phyloP scores from a whole-genome alignment of 345 rosid species.

The Sisymbrium irio region DNA sequence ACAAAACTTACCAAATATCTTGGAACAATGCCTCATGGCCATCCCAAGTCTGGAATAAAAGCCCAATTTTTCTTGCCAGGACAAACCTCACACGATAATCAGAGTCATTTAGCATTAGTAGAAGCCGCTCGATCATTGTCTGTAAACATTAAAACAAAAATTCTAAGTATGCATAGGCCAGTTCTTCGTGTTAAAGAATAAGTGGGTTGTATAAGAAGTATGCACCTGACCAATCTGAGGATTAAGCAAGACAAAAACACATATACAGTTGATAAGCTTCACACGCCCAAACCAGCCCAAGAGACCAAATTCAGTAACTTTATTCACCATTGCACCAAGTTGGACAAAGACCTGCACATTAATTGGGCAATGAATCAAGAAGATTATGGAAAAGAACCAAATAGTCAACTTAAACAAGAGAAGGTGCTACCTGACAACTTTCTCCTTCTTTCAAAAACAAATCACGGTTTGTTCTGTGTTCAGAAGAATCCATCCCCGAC shows the following conservation, averaged over 20 bases:
- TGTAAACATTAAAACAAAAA: slow-evolving; percentile 35
- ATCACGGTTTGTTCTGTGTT: slow-evolving; percentile 31
- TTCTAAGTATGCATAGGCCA: not conserved
- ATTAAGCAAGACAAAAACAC: slow-evolving; percentile 58
- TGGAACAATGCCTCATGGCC: slow-evolving; percentile 88
- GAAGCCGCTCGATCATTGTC: slow-evolving; percentile 76
- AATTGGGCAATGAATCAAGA: slow-evolving; percentile 19
- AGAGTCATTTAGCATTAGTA: slow-evolving; percentile 69
- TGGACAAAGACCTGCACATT: slow-evolving; percentile 50
- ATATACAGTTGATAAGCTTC: slow-evolving; percentile 69
- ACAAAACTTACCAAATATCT: slow-evolving; percentile 78
- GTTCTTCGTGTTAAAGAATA: not conserved
- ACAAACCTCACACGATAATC: slow-evolving; percentile 84
- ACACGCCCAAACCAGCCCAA: slow-evolving; percentile 87
- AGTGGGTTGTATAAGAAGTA: slow-evolving; percentile 16
- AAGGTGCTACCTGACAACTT: slow-evolving; percentile 52
- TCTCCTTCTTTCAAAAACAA: slow-evolving; percentile 39
- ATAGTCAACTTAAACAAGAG: slow-evolving; percentile 17
- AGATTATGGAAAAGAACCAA: slow-evolving; percentile 9
- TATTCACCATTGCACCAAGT: slow-evolving; percentile 60
- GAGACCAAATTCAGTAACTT: slow-evolving; percentile 69
- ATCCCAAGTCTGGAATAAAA: slow-evolving; percentile 97
- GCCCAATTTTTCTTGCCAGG: slow-evolving; percentile 63
- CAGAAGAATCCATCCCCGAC: slow-evolving; percentile 28
- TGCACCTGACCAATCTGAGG: slow-evolving; percentile 88